phyloP scores from a whole-genome alignment of 129 eudicot genomes.

The Helianthus annuus region DNA sequence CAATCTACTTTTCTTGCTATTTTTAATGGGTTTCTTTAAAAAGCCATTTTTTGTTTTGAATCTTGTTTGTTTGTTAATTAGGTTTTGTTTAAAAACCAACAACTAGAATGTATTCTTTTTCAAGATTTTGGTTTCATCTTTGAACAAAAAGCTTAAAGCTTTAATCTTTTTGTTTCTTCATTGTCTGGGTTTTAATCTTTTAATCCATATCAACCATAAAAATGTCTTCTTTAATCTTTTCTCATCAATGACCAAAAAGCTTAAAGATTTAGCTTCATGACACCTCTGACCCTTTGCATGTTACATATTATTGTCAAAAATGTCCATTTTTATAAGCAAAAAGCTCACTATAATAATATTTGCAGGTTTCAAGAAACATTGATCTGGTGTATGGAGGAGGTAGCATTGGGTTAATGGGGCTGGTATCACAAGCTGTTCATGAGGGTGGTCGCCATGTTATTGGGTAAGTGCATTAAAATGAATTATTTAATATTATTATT shows the following conservation, averaged over 20 bases:
- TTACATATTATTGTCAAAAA: not conserved
- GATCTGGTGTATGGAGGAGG: conserved; percentile 99
- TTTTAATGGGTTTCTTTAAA: conserved; percentile 11
- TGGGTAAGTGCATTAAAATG: conserved; percentile 51
- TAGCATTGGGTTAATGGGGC: conserved; percentile 98
- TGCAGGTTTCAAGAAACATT: conserved; percentile 94
- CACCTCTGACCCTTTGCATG: conserved; percentile 24
- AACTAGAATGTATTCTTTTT: conserved; percentile 20
- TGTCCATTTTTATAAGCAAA: conserved; percentile 1
- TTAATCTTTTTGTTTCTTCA: not conserved
- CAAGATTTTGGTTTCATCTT: conserved; percentile 23
- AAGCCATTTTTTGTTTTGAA: conserved; percentile 24
- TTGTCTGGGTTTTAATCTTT: not conserved
- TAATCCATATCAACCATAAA: not conserved
- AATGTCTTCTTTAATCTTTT: not conserved
- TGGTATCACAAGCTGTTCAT: conserved; percentile 98
- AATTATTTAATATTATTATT: conserved; percentile 16
- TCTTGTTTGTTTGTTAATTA: conserved; percentile 21
- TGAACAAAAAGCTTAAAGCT: not conserved
- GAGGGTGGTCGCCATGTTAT: conserved; percentile 98
- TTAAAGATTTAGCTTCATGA: conserved; percentile 15
- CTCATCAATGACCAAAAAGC: conserved; percentile 13
- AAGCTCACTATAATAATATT: not conserved
- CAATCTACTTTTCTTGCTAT: conserved; percentile 26
- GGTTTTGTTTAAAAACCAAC: conserved; percentile 19